Percentiles rank a stretch among this genome's conserved stretches.
Evolutionary conservation across 495 filamentous ascomycete genomes (phyloP).

Genomic region (Penicillium pulvis): DNA sequence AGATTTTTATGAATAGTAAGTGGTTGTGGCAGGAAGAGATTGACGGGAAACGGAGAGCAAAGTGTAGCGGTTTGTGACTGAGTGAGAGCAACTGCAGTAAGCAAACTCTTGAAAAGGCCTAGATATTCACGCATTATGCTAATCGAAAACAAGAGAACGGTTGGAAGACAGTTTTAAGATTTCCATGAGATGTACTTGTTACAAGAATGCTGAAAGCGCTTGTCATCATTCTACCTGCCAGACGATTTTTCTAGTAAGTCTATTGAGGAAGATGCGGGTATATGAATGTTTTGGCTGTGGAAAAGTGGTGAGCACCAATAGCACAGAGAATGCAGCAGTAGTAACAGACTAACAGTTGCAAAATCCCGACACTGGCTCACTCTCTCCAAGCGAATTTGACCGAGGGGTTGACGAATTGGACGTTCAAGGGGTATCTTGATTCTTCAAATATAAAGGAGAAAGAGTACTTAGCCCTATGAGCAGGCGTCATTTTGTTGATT

Average conservation of each 20-base stretch:
- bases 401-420: not conserved
- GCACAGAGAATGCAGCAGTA: not conserved
- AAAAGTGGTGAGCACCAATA: not conserved
- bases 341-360: not conserved
- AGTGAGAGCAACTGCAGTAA: not conserved
- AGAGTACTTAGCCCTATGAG: not conserved
- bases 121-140: not conserved
- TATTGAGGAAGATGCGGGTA: constrained; percentile 7
- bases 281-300: not conserved
- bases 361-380: not conserved
- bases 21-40: too few relatives aligned
- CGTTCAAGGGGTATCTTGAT: constrained; percentile 8
- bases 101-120: not conserved
- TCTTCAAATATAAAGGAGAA: constrained; percentile 1
- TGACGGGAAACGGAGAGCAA: too few relatives aligned
- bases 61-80: too few relatives aligned
- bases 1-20: too few relatives aligned
- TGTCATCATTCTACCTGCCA: constrained; percentile 14
- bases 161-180: not conserved
- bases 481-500: constrained; percentile 14
- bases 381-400: not conserved
- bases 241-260: constrained; percentile 7
- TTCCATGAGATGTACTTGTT: not conserved
- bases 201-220: not conserved
- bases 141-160: not conserved